A percentile compares a stretch with the other conserved stretches of the same genome.
Conservation (phyloP, 2,329 filamentous ascomycete genomes). For the Fusarium sp. region DNA sequence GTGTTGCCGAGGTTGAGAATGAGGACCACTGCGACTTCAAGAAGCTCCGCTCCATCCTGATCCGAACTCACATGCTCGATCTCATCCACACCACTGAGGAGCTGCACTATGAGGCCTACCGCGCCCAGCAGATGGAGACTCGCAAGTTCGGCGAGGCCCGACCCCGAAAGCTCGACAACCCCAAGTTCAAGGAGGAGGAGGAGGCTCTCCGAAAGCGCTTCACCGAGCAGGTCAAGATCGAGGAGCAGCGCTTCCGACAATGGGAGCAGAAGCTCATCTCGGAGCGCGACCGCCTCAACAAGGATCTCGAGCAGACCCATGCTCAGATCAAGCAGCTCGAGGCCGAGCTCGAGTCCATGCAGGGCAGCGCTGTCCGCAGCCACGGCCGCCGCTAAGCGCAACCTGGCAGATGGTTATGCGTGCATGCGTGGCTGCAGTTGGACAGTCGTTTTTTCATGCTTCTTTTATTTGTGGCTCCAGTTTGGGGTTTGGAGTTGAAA, state of each 20-base stretch:
- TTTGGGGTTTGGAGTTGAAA: slow-evolving; percentile 52
- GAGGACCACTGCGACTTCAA: slow-evolving; percentile 99
- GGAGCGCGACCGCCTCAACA: slow-evolving; percentile 98
- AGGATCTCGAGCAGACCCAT: slow-evolving; percentile 98
- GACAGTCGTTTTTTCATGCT: slow-evolving; percentile 44
- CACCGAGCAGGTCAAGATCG: slow-evolving; percentile 99
- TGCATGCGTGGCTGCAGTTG: slow-evolving; percentile 44
- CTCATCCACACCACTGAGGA: slow-evolving; percentile 99
- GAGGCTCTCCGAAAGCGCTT: slow-evolving; percentile 98
- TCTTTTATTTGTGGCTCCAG: slow-evolving; percentile 44
- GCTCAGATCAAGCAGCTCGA: slow-evolving; percentile 94
- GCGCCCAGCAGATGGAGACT: slow-evolving; percentile 99
- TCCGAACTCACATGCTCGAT: slow-evolving; percentile 99
- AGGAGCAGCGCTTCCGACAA: slow-evolving; percentile 98
- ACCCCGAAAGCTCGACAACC: slow-evolving; percentile 98
- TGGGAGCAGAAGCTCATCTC: slow-evolving; percentile 99
- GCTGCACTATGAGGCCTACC: slow-evolving; percentile 99
- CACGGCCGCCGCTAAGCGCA: slow-evolving; percentile 86
- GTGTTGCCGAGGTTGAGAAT: slow-evolving; percentile 99
- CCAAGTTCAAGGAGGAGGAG: slow-evolving; percentile 99
- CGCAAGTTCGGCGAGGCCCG: slow-evolving; percentile 98
- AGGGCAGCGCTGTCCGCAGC: slow-evolving; percentile 89
- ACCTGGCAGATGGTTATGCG: slow-evolving; percentile 18
- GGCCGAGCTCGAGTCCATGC: slow-evolving; percentile 91
- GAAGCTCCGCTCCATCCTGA: slow-evolving; percentile 98